phyloP scores from a whole-genome alignment of 2,329 filamentous ascomycete species.

The Xylariaceae sp. region DNA sequence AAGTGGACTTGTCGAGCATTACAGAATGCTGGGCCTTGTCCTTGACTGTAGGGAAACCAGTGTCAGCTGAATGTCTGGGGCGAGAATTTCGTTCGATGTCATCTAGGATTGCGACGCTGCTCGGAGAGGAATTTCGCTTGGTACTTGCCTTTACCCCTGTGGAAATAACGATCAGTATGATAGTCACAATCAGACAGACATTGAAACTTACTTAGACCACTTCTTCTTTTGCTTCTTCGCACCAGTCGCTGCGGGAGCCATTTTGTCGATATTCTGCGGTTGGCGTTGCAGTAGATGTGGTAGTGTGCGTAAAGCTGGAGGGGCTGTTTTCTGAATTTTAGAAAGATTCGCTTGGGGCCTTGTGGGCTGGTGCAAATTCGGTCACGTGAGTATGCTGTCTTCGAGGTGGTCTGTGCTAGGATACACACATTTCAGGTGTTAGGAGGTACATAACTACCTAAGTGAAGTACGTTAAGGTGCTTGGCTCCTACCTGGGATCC shows the following conservation, averaged over 20 bases:
- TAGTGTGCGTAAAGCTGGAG: slow-evolving; percentile 21
- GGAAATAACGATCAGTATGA: slow-evolving; percentile 7
- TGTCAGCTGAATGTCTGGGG: slow-evolving; percentile 15
- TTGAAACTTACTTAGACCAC: slow-evolving; percentile 62
- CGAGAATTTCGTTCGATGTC: too few relatives aligned
- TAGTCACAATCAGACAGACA: slow-evolving; percentile 14
- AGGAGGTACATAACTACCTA: too few relatives aligned
- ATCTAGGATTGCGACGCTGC: not conserved
- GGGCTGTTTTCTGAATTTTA: slow-evolving; percentile 25
- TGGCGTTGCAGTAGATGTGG: slow-evolving; percentile 22
- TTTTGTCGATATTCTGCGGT: slow-evolving; percentile 35
- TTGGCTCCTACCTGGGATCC: too few relatives aligned
- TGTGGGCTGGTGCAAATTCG: too few relatives aligned
- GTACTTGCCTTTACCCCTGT: slow-evolving; percentile 29
- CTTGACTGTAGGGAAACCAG: slow-evolving; percentile 64
- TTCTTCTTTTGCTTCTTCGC: slow-evolving; percentile 82
- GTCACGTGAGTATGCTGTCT: too few relatives aligned
- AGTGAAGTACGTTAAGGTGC: too few relatives aligned
- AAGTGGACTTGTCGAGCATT: slow-evolving; percentile 95
- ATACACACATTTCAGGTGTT: too few relatives aligned
- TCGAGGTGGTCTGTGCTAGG: too few relatives aligned
- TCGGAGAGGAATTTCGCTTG: slow-evolving; percentile 9
- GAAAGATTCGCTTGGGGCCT: slow-evolving; percentile 21
- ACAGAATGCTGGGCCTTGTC: slow-evolving; percentile 99
- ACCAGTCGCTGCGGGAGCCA: slow-evolving; percentile 53